These are phyloP conservation scores for Fusarium robinianum DNA, from an alignment of 2,329 filamentous ascomycete species.

Conservation along the genomic window DNA sequence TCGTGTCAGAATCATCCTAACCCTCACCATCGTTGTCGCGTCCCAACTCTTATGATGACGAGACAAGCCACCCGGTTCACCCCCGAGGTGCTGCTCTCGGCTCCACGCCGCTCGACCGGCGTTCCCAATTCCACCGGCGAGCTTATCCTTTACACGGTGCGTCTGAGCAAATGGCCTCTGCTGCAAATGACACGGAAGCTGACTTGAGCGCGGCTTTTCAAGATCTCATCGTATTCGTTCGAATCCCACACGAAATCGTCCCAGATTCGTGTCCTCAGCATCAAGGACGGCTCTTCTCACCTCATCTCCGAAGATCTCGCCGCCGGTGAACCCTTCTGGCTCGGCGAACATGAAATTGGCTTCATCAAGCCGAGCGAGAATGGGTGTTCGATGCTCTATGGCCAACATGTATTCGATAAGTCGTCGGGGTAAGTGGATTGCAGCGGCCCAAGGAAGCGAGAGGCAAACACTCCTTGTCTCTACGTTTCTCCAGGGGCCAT, in stretches of 20 bases:
- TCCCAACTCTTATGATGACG: constrained; percentile 59
- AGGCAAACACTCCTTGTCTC: too few relatives aligned
- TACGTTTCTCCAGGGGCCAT: too few relatives aligned
- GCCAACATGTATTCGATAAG: constrained; percentile 42
- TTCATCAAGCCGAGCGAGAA: constrained; percentile 57
- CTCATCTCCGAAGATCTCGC: constrained; percentile 67
- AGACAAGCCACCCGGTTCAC: constrained; percentile 73
- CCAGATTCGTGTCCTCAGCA: constrained; percentile 73
- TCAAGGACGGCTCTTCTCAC: constrained; percentile 66
- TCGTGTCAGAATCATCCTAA: not conserved
- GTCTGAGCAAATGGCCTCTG: constrained; percentile 23
- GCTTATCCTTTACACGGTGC: constrained; percentile 66
- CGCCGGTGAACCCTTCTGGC: constrained; percentile 76
- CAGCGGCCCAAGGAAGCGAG: too few relatives aligned
- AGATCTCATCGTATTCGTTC: constrained; percentile 80
- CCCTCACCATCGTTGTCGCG: constrained; percentile 4
- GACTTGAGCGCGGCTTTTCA: not conserved
- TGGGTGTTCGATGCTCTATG: constrained; percentile 52
- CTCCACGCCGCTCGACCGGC: constrained; percentile 72
- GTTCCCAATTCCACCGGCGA: constrained; percentile 70
- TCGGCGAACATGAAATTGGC: constrained; percentile 67
- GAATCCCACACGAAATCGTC: constrained; percentile 69
- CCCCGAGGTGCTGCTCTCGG: constrained; percentile 75
- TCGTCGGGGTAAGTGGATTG: constrained; percentile 45
- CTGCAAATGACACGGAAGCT: not conserved